phyloP scores from a whole-genome alignment of 768 basidiomycete genomes.

The Coprinopsis marcescibilis region DNA sequence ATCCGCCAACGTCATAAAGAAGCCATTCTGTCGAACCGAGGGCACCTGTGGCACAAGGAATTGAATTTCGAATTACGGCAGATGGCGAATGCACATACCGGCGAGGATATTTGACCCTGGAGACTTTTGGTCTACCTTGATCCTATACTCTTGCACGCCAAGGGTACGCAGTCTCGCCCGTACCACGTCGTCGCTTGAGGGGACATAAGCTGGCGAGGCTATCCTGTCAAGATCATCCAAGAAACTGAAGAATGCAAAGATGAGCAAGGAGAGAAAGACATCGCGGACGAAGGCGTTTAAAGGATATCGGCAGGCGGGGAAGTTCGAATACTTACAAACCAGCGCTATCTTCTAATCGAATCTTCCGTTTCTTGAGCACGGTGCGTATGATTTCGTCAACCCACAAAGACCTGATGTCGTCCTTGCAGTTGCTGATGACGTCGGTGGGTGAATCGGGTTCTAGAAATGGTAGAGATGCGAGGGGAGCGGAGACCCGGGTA shows the following conservation, averaged over 20 bases:
- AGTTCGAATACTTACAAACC: conserved; percentile 48
- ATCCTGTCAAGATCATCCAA: conserved; percentile 64
- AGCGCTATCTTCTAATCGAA: conserved; percentile 53
- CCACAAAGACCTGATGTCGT: conserved; percentile 64
- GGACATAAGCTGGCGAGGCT: conserved; percentile 51
- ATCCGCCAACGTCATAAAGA: conserved; percentile 77
- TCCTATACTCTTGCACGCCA: conserved; percentile 61
- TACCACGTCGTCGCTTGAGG: conserved; percentile 68
- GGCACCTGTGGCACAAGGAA: conserved; percentile 48
- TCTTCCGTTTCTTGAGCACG: conserved; percentile 39
- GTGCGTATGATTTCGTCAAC: conserved; percentile 45
- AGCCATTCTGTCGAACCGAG: conserved; percentile 32
- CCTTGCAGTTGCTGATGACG: conserved; percentile 51
- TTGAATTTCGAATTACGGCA: not conserved
- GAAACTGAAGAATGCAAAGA: conserved; percentile 38
- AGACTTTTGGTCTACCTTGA: conserved; percentile 36
- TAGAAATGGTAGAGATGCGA: not conserved
- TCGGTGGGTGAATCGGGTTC: conserved; percentile 27
- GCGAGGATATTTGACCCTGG: not conserved
- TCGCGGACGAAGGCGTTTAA: not conserved
- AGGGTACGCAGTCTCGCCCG: conserved; percentile 65
- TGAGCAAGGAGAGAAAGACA: not conserved
- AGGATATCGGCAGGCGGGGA: not conserved
- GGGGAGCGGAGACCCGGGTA: not conserved
- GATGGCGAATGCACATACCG: not conserved